Conservation (phyloP, 352 stramenopile species). For the Stephanocyclus meneghinianus region DNA sequence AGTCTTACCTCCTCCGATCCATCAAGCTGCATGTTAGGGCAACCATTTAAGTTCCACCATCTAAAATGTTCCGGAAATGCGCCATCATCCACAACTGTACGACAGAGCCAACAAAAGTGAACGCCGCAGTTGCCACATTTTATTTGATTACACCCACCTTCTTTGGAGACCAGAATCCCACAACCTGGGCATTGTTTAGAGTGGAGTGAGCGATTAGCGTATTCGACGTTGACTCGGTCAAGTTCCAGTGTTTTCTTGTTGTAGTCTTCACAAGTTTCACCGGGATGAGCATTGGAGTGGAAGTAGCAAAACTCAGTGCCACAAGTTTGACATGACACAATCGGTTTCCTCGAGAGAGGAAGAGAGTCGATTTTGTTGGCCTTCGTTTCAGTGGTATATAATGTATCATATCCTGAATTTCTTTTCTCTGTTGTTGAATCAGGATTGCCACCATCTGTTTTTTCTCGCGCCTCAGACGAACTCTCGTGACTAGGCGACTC, state of each 20-base stretch:
- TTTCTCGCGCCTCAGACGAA: not conserved
- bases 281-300: slow-evolving; percentile 86
- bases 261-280: slow-evolving; percentile 83
- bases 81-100: slow-evolving; percentile 84
- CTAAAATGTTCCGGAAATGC: slow-evolving; percentile 88
- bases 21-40: slow-evolving; percentile 59
- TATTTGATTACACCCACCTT: slow-evolving; percentile 90
- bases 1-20: slow-evolving; percentile 28
- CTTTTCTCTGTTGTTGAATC: too few relatives aligned
- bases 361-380: not conserved
- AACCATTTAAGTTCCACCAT: slow-evolving; percentile 67
- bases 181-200: slow-evolving; percentile 87
- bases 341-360: slow-evolving; percentile 36
- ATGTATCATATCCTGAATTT: not conserved
- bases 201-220: slow-evolving; percentile 83
- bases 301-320: slow-evolving; percentile 85
- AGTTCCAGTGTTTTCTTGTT: slow-evolving; percentile 75
- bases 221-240: slow-evolving; percentile 87
- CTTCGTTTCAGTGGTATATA: not conserved
- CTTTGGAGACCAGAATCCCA: slow-evolving; percentile 88
- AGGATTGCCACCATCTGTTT: not conserved
- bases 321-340: slow-evolving; percentile 55
- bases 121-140: slow-evolving; percentile 85
- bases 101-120: slow-evolving; percentile 89
- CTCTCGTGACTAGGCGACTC: slow-evolving; percentile 64